These are phyloP conservation scores for Mycena galericulata DNA, from an alignment of 768 basidiomycete genomes.

Conservation along the genomic window DNA sequence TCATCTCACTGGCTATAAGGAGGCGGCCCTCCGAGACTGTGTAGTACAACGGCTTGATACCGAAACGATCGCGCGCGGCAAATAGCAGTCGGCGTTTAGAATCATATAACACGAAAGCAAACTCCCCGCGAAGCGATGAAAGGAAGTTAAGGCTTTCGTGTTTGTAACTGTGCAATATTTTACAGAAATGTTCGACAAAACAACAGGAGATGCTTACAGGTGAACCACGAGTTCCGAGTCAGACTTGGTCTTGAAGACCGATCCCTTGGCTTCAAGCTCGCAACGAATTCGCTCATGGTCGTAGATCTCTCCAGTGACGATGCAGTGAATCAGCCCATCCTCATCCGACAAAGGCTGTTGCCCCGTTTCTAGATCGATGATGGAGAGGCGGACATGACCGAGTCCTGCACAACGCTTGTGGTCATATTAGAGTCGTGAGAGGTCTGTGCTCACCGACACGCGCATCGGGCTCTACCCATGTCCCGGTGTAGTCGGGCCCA, in stretches of 20 bases:
- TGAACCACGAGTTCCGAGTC: conserved; percentile 31
- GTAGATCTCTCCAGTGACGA: conserved; percentile 31
- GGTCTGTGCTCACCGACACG: too few relatives aligned
- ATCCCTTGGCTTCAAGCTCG: conserved; percentile 26
- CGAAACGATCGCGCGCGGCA: neutral
- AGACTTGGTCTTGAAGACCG: conserved; percentile 26
- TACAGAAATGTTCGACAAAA: neutral
- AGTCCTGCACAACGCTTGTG: conserved; percentile 6
- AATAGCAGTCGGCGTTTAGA: neutral
- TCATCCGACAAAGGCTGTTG: conserved; percentile 26
- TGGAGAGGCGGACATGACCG: conserved; percentile 25
- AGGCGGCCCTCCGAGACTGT: neutral
- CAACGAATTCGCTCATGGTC: conserved; percentile 29
- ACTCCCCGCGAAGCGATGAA: neutral
- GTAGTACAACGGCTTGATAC: neutral
- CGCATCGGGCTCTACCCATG: too few relatives aligned
- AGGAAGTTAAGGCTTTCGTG: conserved; percentile 2
- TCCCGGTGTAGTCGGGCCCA: too few relatives aligned
- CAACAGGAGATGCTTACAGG: conserved; percentile 9
- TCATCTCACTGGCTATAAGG: neutral
- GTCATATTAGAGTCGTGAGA: too few relatives aligned
- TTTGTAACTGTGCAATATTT: conserved; percentile 22
- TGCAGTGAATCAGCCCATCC: conserved; percentile 15
- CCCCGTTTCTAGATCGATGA: conserved; percentile 32
- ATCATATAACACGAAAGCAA: neutral